phyloP scores from a whole-genome alignment of 768 basidiomycete species.

The Suillus cothurnatus region DNA sequence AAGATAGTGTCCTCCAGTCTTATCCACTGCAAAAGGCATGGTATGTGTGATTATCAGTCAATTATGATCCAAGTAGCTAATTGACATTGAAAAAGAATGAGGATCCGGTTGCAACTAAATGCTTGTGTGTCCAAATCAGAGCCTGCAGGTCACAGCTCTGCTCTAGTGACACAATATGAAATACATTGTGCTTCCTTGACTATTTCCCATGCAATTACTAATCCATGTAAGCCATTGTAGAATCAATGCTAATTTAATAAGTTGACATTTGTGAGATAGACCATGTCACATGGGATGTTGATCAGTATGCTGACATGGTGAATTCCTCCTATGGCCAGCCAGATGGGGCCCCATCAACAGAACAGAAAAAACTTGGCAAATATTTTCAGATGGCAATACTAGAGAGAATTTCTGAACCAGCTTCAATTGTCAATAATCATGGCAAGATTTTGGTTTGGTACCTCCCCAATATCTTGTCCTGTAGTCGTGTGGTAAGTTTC shows the following conservation, averaged over 20 bases:
- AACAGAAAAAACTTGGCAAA: background rate
- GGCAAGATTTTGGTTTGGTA: constrained; percentile 1
- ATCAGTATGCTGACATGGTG: background rate
- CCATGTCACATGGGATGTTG: background rate
- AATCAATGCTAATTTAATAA: background rate
- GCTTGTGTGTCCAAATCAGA: background rate
- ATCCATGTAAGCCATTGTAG: background rate
- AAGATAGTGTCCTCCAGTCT: background rate
- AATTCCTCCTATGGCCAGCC: background rate
- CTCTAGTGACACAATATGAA: background rate
- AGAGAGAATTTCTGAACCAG: background rate
- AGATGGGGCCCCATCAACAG: background rate
- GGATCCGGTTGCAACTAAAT: background rate
- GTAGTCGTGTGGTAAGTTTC: background rate
- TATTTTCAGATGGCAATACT: background rate
- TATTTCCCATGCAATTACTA: background rate
- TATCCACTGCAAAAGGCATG: background rate
- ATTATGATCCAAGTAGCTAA: background rate
- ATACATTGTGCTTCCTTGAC: background rate
- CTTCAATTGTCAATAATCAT: background rate
- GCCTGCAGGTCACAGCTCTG: background rate
- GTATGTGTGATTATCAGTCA: background rate
- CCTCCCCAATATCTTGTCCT: background rate
- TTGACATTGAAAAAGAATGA: background rate
- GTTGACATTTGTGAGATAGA: background rate